Evolutionary conservation across 805 yeast genomes (phyloP).

Genomic region (Naumovozyma dairenensis): DNA sequence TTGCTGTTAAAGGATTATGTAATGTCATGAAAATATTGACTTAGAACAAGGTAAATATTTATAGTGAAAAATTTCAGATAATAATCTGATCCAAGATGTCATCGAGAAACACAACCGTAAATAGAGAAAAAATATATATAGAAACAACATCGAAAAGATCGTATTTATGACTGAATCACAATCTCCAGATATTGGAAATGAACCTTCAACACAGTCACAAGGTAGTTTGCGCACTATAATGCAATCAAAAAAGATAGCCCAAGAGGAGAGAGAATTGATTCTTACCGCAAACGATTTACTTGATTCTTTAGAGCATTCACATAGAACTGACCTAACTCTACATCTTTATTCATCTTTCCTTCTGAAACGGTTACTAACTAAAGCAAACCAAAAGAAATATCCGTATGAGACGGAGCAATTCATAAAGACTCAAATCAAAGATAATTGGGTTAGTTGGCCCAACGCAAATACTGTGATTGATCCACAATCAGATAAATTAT

Average conservation of each 20-base stretch:
- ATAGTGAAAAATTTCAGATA: no score
- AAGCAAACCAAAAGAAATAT: slow-evolving; percentile 22
- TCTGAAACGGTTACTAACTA: slow-evolving; percentile 17
- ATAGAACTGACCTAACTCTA: slow-evolving; percentile 45
- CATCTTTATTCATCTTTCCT: slow-evolving; percentile 56
- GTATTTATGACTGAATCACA: no score
- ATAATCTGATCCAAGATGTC: no score
- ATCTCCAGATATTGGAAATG: no score
- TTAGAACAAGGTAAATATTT: no score
- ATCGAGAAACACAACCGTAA: no score
- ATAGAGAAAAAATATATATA: no score
- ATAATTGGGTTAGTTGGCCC: slow-evolving; percentile 57
- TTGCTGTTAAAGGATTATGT: no score
- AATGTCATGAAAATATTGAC: no score
- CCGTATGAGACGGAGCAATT: slow-evolving; percentile 29
- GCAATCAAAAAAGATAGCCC: background rate
- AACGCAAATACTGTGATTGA: slow-evolving; percentile 24
- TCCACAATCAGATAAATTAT: slow-evolving; percentile 20
- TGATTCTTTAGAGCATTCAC: slow-evolving; percentile 38
- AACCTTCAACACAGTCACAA: background rate
- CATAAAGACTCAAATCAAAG: slow-evolving; percentile 29
- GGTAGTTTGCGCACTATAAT: no score
- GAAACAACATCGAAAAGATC: no score
- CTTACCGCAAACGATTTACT: slow-evolving; percentile 26
- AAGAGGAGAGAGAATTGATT: slow-evolving; percentile 8